A percentile compares a stretch with the other conserved stretches of the same genome.
These are phyloP conservation scores for Periglandula ipomoeae DNA, from an alignment of 2,329 filamentous ascomycete genomes.

Conservation along the genomic window DNA sequence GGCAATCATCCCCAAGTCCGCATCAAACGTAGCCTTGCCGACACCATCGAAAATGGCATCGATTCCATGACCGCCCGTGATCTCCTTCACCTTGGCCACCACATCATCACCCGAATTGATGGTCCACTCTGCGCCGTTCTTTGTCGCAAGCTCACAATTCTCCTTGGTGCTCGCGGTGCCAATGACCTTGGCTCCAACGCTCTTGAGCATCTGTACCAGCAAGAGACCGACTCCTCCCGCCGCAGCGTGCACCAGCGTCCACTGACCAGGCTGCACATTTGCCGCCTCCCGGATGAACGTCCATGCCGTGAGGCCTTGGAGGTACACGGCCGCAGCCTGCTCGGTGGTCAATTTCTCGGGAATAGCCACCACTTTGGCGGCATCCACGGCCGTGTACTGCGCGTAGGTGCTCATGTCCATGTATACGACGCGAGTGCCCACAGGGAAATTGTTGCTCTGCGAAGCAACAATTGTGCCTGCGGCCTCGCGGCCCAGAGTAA, in stretches of 20 bases:
- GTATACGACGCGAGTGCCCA: slow-evolving; percentile 66
- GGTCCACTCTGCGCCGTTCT: slow-evolving; percentile 61
- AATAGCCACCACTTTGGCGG: slow-evolving; percentile 48
- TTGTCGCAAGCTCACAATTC: slow-evolving; percentile 61
- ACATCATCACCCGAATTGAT: slow-evolving; percentile 60
- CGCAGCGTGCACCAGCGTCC: slow-evolving; percentile 76
- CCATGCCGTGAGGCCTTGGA: slow-evolving; percentile 78
- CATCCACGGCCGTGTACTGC: slow-evolving; percentile 45
- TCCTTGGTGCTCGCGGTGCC: slow-evolving; percentile 66
- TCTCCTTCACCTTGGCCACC: slow-evolving; percentile 51
- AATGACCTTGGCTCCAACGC: slow-evolving; percentile 67
- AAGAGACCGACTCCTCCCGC: slow-evolving; percentile 73
- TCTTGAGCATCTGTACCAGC: slow-evolving; percentile 64
- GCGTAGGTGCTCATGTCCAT: slow-evolving; percentile 46
- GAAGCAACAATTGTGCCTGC: slow-evolving; percentile 59
- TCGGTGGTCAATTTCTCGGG: slow-evolving; percentile 53
- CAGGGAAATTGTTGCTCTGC: slow-evolving; percentile 47
- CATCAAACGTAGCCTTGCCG: slow-evolving; percentile 76
- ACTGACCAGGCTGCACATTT: slow-evolving; percentile 67
- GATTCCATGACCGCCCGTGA: slow-evolving; percentile 64
- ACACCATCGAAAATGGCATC: slow-evolving; percentile 79
- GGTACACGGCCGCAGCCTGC: slow-evolving; percentile 56
- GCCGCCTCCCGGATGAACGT: slow-evolving; percentile 70
- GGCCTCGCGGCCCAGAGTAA: slow-evolving; percentile 72
- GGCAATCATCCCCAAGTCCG: slow-evolving; percentile 62